Base-by-base conservation (phyloP, 306 rosid species). In the Inga leiocalycina region DNA sequence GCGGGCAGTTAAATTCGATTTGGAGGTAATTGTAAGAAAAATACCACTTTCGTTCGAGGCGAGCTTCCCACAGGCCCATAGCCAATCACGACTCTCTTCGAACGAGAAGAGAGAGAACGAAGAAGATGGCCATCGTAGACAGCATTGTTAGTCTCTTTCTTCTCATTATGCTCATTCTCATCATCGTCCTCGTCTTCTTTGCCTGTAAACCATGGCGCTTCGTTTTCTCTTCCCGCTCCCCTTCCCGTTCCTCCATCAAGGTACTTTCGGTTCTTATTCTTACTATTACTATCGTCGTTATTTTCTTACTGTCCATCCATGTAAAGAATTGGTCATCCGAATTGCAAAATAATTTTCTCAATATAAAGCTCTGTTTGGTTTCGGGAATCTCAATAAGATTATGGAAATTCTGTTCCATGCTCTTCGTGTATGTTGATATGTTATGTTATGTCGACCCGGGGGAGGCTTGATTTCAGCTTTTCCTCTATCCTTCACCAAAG, bases 171-270 rank as follows among this genome's bases (percentile, higher is more conserved):
- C 89, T 92, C 72, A 84, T 92, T 86, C 80, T 92, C 80, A 74
- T 92, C 82, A 14, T 92, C 76, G 34, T 88, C 81, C 15, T 92
- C 82, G 4, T 88, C 87, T 20, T 89, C 87, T 6, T 90, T 65
- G 83, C 80, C 93, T 92, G 88, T 64, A 92, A 88, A 80, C 97
- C 94, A 86, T 92, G 97, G 94, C 94, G 93, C 39, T 88, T 92
- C 85, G 80, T 90, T 57, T 84, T 73, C 82, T 41, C 85, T 76
- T 79, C 85, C 16, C 88, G 80, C 51, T 80, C 87, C 71, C 87
- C 83, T 74, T 22, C 89, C 8, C 43, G 43, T 39, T 39, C 43
- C 70, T n/a, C 90, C 64, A 71, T 85, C 88, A 84, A 90, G 93
- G 95, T 91, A 41, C 34, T 46, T 20, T 59, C 71, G 35, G 34